Base-by-base conservation (phyloP, 139 green algal species). In the Klebsormidium nitens region DNA sequence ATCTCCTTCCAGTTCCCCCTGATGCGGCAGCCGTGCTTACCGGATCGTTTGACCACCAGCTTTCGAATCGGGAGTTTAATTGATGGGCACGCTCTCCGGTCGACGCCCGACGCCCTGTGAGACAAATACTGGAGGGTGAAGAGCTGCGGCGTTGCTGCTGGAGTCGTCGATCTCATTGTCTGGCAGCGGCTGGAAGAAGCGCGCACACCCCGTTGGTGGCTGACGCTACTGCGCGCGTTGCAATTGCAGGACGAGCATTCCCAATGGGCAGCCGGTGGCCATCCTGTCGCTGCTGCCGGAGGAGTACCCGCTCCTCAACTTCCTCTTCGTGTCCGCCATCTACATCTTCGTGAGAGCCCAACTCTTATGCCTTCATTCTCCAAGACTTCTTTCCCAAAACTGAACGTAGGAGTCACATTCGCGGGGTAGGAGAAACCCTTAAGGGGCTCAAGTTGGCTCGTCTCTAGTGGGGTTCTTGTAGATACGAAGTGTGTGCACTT, bases 291-390 rank as follows among this genome's bases (percentile, higher is more conserved):
- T 81, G 19, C 62, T 97, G 28, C 81, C 79, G 0, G 19, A 17
- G 14, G 85, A 83, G 3, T 96, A 96, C 75, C 91, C 92, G 2
- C 75, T 96, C 5, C 48, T 97, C 68, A 97, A 96, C 83, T 97
- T 97, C 76, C 81, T 87, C 4, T 36, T 89, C 1, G 71, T 82
- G 3, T 86, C 91, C 8, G 81, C 67, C 4, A 57, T 83, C 29
- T 83, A 84, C 60, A 85, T 93, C 42, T 66, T 85, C 32, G 63
- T 80, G 40, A 64, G 69, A 31, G 37, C 28, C 40, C 23, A n/a
- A n/a, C 44, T 28, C 44, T 5, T 4, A 23, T n/a, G 5, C 26
- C 46, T 4, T 60, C 3, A 23, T 40, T 14, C 62, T 14, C 19
- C 14, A 48, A 36, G 19, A 68, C 4, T 8, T 68, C 31, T 40